phyloP scores from a whole-genome alignment of 2,329 filamentous ascomycete genomes.

The Colletotrichum sojae region DNA sequence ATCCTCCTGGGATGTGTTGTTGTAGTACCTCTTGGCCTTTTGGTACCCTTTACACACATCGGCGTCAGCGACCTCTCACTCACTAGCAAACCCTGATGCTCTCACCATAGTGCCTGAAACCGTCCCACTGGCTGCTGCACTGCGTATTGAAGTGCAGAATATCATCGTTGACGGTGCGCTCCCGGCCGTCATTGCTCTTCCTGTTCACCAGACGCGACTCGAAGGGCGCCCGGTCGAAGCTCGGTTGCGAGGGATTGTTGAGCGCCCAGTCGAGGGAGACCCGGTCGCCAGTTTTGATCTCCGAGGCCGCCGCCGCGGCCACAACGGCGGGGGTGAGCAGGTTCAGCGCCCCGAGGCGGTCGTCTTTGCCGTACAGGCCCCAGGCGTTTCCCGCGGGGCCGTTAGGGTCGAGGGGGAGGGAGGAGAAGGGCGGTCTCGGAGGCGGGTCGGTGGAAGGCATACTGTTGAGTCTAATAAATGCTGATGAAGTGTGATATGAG shows the following conservation, averaged over 20 bases:
- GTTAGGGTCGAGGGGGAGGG: slow-evolving; percentile 63
- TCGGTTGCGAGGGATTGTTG: slow-evolving; percentile 49
- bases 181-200: slow-evolving; percentile 48
- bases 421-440: slow-evolving; percentile 31
- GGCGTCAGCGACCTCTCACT: neutral
- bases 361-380: slow-evolving; percentile 66
- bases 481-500: neutral
- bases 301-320: slow-evolving; percentile 42
- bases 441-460: slow-evolving; percentile 5
- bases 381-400: slow-evolving; percentile 69
- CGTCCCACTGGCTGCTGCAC: slow-evolving; percentile 57
- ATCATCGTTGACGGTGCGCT: slow-evolving; percentile 52
- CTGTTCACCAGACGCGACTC: slow-evolving; percentile 56
- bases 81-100: slow-evolving; percentile 47
- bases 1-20: slow-evolving; percentile 57
- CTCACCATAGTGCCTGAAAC: slow-evolving; percentile 52
- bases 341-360: slow-evolving; percentile 69
- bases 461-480: no score
- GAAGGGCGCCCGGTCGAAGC: slow-evolving; percentile 50
- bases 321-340: slow-evolving; percentile 65
- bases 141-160: slow-evolving; percentile 53
- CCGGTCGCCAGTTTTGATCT: slow-evolving; percentile 43
- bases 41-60: slow-evolving; percentile 48
- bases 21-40: slow-evolving; percentile 52
- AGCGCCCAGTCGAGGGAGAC: slow-evolving; percentile 53